These are phyloP conservation scores for Helminthosporium solani DNA, from an alignment of 2,329 filamentous ascomycete genomes.

Conservation along the genomic window DNA sequence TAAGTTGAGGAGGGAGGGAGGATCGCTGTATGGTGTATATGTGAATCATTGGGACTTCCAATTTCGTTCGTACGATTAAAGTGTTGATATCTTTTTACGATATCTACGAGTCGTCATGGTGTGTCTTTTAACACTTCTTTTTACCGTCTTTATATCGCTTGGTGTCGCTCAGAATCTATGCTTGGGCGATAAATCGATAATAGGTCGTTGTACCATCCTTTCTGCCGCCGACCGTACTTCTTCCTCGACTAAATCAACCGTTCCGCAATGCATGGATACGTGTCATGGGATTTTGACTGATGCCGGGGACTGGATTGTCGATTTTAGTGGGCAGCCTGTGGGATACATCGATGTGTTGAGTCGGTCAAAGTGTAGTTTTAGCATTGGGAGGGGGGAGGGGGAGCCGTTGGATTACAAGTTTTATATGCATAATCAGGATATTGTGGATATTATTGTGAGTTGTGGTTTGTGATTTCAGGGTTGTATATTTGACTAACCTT, in stretches of 20 bases:
- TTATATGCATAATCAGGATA: slow-evolving; percentile 25
- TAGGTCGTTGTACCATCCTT: slow-evolving; percentile 19
- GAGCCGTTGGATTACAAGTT: slow-evolving; percentile 17
- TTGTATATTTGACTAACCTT: neutral
- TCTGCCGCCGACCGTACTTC: slow-evolving; percentile 18
- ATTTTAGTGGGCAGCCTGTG: slow-evolving; percentile 16
- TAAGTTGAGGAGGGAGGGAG: no score
- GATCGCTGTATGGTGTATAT: no score
- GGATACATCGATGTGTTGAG: slow-evolving; percentile 18
- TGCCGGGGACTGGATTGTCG: slow-evolving; percentile 23
- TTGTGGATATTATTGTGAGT: slow-evolving; percentile 18
- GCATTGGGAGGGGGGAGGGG: slow-evolving; percentile 15
- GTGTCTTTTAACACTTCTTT: neutral
- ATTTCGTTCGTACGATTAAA: no score
- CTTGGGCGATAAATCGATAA: slow-evolving; percentile 7
- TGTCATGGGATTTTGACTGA: slow-evolving; percentile 17
- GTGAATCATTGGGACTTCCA: no score
- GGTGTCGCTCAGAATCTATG: slow-evolving; percentile 6
- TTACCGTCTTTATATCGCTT: neutral
- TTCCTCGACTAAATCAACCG: slow-evolving; percentile 8
- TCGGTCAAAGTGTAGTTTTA: slow-evolving; percentile 16
- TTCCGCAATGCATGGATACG: slow-evolving; percentile 14
- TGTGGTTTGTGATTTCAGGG: neutral
- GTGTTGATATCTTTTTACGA: neutral
- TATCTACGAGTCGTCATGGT: neutral